Percentiles rank a stretch among this genome's conserved stretches.
Evolutionary conservation across 2,329 filamentous ascomycete genomes (phyloP).

Genomic region (Aspergillus felis): DNA sequence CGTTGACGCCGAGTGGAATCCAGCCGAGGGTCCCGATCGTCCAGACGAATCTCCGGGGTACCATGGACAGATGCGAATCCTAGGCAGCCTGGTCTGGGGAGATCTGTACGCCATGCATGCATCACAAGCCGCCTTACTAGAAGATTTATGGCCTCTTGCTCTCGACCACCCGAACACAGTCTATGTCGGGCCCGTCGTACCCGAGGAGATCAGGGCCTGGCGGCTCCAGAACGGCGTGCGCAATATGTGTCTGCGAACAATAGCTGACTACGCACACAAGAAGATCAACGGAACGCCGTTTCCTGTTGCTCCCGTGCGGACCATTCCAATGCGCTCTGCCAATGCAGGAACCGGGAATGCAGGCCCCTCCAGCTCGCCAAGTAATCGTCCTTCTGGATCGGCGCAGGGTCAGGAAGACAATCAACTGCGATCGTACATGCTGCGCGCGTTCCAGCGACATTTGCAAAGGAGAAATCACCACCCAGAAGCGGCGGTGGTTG

Average conservation of each 20-base stretch:
- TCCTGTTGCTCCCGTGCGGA: neutral
- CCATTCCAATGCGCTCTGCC: neutral
- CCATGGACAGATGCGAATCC: conserved; percentile 24
- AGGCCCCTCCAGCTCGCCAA: neutral
- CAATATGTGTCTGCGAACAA: conserved; percentile 1
- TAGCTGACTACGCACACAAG: conserved; percentile 4
- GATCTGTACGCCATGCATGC: conserved; percentile 22
- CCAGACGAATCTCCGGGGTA: conserved; percentile 19
- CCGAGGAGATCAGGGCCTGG: conserved; percentile 11
- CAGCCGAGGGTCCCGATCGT: conserved; percentile 2
- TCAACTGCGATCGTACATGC: neutral
- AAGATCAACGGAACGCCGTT: conserved; percentile 3
- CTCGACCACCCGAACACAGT: conserved; percentile 25
- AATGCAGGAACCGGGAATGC: too few relatives aligned
- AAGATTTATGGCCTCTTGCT: conserved; percentile 26
- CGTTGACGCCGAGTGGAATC: conserved; percentile 21
- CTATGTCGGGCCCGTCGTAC: conserved; percentile 21
- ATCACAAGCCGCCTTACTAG: conserved; percentile 11
- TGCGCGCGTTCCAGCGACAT: neutral
- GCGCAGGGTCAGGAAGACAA: neutral
- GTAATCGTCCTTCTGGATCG: neutral
- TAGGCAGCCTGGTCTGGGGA: conserved; percentile 27
- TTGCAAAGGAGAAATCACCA: neutral
- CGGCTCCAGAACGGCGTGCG: conserved; percentile 6
- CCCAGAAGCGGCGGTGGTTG: neutral